These are phyloP conservation scores for Anacardium occidentale DNA, from an alignment of 345 rosid species.

Conservation along the genomic window DNA sequence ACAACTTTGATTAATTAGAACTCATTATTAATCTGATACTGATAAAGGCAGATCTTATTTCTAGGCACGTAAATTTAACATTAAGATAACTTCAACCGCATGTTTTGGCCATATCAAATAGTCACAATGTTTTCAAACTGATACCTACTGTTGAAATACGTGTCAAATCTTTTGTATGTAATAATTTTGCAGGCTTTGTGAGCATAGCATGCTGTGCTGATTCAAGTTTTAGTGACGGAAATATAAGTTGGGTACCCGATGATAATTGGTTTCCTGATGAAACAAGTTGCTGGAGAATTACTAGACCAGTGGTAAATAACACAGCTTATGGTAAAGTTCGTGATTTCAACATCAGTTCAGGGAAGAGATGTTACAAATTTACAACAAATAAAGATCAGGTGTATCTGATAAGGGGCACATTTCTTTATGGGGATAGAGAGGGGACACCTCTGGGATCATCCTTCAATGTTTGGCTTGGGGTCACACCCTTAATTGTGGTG, in stretches of 20 bases:
- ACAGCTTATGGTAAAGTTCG: conserved; percentile 32
- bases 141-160: neutral
- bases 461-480: conserved; percentile 41
- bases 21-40: neutral
- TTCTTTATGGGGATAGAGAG: conserved; percentile 25
- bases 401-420: conserved; percentile 50
- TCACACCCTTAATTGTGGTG: conserved; percentile 37
- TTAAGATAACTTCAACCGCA: neutral
- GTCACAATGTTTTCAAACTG: neutral
- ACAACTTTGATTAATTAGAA: neutral
- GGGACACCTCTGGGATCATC: conserved; percentile 8
- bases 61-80: neutral
- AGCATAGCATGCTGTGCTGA: conserved; percentile 60
- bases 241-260: conserved; percentile 43
- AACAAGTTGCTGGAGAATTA: conserved; percentile 27
- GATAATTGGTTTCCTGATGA: conserved; percentile 35
- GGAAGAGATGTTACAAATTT: conserved; percentile 55
- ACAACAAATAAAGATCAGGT: conserved; percentile 30
- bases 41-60: neutral
- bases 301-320: conserved; percentile 18
- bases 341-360: conserved; percentile 32
- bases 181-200: conserved; percentile 42
- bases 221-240: conserved; percentile 24
- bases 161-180: neutral
- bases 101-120: neutral